Base-by-base conservation (phyloP, 1,139 yeast genomes). In the Zhuliangozyma parablackwelliae region DNA sequence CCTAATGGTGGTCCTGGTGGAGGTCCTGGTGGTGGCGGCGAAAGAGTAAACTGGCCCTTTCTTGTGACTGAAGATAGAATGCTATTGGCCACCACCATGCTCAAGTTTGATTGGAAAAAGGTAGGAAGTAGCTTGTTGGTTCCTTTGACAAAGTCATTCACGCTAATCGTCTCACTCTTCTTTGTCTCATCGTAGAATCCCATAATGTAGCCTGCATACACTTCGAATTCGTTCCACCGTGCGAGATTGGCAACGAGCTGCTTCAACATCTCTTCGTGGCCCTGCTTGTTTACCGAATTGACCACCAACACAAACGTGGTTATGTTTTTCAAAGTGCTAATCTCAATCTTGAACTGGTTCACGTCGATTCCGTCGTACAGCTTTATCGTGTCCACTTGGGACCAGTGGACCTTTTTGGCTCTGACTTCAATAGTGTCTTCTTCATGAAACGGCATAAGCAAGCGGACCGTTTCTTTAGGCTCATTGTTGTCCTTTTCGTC, bases 261-360 rank as follows among this genome's bases (percentile, higher is more conserved):
- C 30, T 34, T 37, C 37, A 42, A 37, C 55, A 39, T 50, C 23
- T 35, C 51, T 37, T 39, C 61, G 50, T 37, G 72, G 45, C 47
- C 44, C 37, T 49, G 56, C 28, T 49, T 45, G 9, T 50, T 54
- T n/a, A 59, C 41, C 1, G 63, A 56, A 12, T 41, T 46, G 2
- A 72, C 42, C 2, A 65, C 44, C 25, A 78, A 54, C 16, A 72
- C 44, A 42, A 79, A 65, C 0, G 80, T 63, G 5, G 79, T 31
- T 1, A 79, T 34, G 7, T 57, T 59, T 8, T 59, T 54, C 29
- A 78, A 41, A 6, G 57, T 61, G 0, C 48, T 38, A 0, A 71
- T 72, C 1, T 63, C 50, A 2, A 80, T 42, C 2, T 44, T 41
- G 34, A 71, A 44, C 1, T 52, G 44, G 1, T 58, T 53, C 0